Conservation (phyloP, 805 yeast species). For the Yarrowia sp. region DNA sequence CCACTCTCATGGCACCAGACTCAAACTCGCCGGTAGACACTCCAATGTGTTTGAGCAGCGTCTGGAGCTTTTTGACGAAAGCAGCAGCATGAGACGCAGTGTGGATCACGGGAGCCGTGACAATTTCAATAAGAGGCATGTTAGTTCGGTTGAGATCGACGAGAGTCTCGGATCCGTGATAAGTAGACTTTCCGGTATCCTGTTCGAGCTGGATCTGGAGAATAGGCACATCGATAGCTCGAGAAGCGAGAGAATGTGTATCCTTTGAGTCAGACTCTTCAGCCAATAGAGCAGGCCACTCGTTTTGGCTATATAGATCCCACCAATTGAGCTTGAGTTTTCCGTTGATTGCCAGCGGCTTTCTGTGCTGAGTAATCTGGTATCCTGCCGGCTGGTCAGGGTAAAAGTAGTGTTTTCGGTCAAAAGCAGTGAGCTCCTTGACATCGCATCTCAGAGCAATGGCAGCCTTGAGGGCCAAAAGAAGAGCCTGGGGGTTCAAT, state of each 20-base stretch:
- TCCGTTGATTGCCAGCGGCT: slow-evolving; percentile 80
- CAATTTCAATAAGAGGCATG: slow-evolving; percentile 87
- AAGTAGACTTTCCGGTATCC: slow-evolving; percentile 85
- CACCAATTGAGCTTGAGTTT: slow-evolving; percentile 55
- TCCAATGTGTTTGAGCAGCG: slow-evolving; percentile 67
- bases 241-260: slow-evolving; percentile 42
- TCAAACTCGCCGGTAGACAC: slow-evolving; percentile 92
- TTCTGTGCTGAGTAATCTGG: slow-evolving; percentile 89
- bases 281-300: slow-evolving; percentile 13
- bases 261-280: slow-evolving; percentile 38
- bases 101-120: slow-evolving; percentile 86
- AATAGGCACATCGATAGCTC: slow-evolving; percentile 60
- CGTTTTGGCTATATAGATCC: slow-evolving; percentile 58
- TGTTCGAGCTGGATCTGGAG: slow-evolving; percentile 91
- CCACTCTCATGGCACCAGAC: slow-evolving; percentile 93
- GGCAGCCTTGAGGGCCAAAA: slow-evolving; percentile 75
- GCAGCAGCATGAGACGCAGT: slow-evolving; percentile 70
- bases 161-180: slow-evolving; percentile 54
- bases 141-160: slow-evolving; percentile 87
- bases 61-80: slow-evolving; percentile 82
- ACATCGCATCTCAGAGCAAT: slow-evolving; percentile 69
- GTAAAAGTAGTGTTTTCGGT: slow-evolving; percentile 94
- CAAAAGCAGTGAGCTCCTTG: slow-evolving; percentile 69
- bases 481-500: slow-evolving; percentile 75
- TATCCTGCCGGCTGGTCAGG: slow-evolving; percentile 97